Percentiles rank a stretch among this genome's conserved stretches.
Conservation (phyloP, 768 basidiomycete genomes). For the Naganishia vishniacii region DNA sequence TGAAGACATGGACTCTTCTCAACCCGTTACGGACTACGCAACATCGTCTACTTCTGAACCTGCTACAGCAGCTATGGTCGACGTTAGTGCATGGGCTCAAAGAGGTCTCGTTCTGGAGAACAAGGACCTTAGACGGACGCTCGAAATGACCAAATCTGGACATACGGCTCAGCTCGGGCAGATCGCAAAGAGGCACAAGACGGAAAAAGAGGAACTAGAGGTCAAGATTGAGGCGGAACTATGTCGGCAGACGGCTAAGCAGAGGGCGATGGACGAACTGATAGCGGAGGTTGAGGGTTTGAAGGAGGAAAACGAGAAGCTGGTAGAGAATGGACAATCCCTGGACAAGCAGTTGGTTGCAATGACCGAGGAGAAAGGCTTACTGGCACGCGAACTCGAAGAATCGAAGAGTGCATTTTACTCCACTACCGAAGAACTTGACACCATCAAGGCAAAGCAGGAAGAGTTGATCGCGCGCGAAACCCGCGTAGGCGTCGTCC, state of each 20-base stretch:
- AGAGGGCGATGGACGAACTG: slow-evolving; percentile 3
- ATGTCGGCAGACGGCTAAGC: neutral
- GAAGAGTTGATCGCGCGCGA: slow-evolving; percentile 6
- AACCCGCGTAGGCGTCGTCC: slow-evolving; percentile 1
- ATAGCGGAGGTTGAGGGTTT: neutral
- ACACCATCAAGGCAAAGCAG: neutral
- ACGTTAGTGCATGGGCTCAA: slow-evolving; percentile 14
- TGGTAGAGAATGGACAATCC: neutral
- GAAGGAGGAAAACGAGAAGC: slow-evolving; percentile 5
- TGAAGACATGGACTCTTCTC: neutral
- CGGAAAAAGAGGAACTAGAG: slow-evolving; percentile 16
- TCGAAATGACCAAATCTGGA: slow-evolving; percentile 15
- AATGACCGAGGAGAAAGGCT: neutral
- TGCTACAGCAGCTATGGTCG: slow-evolving; percentile 3
- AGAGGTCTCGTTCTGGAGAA: slow-evolving; percentile 14
- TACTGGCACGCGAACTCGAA: neutral
- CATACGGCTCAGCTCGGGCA: slow-evolving; percentile 15
- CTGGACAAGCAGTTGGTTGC: neutral
- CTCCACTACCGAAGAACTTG: neutral
- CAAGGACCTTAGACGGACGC: slow-evolving; percentile 10
- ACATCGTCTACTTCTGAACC: neutral
- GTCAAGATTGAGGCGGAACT: slow-evolving; percentile 14
- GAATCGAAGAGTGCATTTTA: neutral
- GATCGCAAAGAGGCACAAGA: slow-evolving; percentile 12
- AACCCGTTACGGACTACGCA: neutral